Base-by-base conservation (phyloP, 805 yeast genomes). In the Cyberlindnera nakhonratchasimensis region DNA sequence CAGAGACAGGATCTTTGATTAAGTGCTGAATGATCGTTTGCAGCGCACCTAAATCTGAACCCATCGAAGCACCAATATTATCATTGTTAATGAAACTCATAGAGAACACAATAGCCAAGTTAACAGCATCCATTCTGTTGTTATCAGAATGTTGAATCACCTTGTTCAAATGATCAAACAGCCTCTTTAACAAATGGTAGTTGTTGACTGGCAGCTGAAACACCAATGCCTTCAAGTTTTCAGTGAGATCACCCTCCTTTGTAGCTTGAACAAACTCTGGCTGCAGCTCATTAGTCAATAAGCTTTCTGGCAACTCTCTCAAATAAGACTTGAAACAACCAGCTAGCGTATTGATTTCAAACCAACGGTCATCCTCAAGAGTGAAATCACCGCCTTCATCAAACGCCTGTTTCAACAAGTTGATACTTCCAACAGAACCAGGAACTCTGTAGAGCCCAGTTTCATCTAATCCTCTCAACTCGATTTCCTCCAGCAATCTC, bases 101-200 rank as follows among this genome's bases (percentile, higher is more conserved):
- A 5, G 82, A 72, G 55, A 91, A 83, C 6, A 91, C 96, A 42
- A 95, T 91, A 5, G 96, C 95, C 55, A 91, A 66, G 58, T 91
- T 91, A 2, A 88, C 81, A 3, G 95, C 78, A 42, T 83, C 86
- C 98, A 91, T 91, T 59, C 81, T 81, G 65, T 91, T 91, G 35
- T 65, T 66, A 10, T 75, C 80, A 34, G 82, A 80, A 55, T 79
- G 80, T 45, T 73, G 74, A 41, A 84, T 80, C 19, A 91, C 82
- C 50, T 72, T 73, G 50, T 74, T 70, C 66, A 90, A 72, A 65
- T 90, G 98, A 32, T 70, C 65, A 29, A 84, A 70, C 40, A 91
- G 68, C 37, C 84, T 65, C 54, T 77, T 77, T 59, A 91, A 69
- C 8, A 91, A 72, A 39, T 77, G 75, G 55, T 76, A 86, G 59